Conservation (phyloP, 352 stramenopile species). For the Phytopythium aichiense region DNA sequence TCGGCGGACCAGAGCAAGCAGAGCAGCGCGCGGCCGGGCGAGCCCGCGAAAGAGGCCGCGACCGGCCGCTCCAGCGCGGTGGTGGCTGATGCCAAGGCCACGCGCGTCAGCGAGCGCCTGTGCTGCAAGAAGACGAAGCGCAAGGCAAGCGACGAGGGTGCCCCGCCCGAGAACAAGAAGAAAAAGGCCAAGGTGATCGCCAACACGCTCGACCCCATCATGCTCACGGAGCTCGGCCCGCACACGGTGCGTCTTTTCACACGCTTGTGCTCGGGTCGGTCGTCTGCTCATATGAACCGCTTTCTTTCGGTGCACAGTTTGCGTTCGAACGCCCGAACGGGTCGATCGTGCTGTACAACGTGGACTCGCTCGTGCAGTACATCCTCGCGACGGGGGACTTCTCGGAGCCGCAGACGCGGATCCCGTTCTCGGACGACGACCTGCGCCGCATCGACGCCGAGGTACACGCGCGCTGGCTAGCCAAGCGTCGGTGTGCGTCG, state of each 20-base stretch:
- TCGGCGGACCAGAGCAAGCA: not conserved
- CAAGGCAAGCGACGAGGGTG: constrained; percentile 27
- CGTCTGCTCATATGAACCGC: not conserved
- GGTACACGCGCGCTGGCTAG: constrained; percentile 28
- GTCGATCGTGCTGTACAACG: constrained; percentile 81
- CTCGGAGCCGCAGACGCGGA: constrained; percentile 82
- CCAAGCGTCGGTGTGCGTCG: constrained; percentile 20
- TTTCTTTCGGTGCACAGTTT: constrained; percentile 42
- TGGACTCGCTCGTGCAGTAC: constrained; percentile 86
- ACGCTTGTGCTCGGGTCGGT: constrained; percentile 7
- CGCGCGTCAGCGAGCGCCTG: constrained; percentile 49
- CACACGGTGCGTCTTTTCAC: constrained; percentile 49
- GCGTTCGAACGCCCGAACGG: constrained; percentile 80
- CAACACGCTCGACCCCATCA: constrained; percentile 87
- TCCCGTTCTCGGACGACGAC: constrained; percentile 83
- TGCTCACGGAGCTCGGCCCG: constrained; percentile 70
- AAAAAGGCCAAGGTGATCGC: constrained; percentile 52
- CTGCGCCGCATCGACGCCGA: constrained; percentile 66
- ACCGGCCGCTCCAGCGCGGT: not conserved
- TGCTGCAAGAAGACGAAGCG: constrained; percentile 48
- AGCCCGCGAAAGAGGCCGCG: not conserved
- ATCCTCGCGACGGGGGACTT: constrained; percentile 88
- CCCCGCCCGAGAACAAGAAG: constrained; percentile 21
- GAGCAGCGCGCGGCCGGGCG: not conserved
- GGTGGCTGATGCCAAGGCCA: constrained; percentile 18